Conservation (phyloP, 352 stramenopile species). For the Globisporangium apiculatum region DNA sequence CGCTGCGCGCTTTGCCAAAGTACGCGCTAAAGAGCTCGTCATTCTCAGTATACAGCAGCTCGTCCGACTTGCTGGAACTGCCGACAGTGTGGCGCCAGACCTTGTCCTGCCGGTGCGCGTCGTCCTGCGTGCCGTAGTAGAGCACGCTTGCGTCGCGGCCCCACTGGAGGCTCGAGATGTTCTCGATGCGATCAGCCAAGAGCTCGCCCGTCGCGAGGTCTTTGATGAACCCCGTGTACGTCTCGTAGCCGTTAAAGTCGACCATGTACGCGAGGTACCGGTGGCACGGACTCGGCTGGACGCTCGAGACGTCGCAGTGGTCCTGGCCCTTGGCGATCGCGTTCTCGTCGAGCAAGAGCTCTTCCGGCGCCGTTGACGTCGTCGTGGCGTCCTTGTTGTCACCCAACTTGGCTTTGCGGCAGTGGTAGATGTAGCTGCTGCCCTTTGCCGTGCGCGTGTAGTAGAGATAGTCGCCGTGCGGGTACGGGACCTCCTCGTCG, state of each 20-base stretch:
- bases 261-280: constrained; percentile 92
- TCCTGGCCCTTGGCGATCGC: constrained; percentile 81
- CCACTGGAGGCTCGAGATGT: constrained; percentile 89
- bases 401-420: constrained; percentile 54
- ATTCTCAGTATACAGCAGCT: constrained; percentile 92
- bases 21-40: constrained; percentile 92
- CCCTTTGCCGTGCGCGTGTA: constrained; percentile 87
- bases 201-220: constrained; percentile 67
- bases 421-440: constrained; percentile 75
- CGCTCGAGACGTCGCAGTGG: constrained; percentile 74
- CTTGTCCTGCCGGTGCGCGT: constrained; percentile 90
- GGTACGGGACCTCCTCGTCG: constrained; percentile 78
- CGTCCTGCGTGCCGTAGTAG: constrained; percentile 93
- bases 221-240: constrained; percentile 89
- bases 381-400: constrained; percentile 27
- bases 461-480: constrained; percentile 79
- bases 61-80: constrained; percentile 45
- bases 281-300: constrained; percentile 85
- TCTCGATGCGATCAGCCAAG: constrained; percentile 68
- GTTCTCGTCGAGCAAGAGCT: constrained; percentile 94
- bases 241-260: constrained; percentile 93
- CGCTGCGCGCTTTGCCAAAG: constrained; percentile 89
- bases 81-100: constrained; percentile 90
- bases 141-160: constrained; percentile 84
- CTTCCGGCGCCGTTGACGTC: constrained; percentile 62